These are phyloP conservation scores for Vitellaria paradoxa DNA, from an alignment of 179 eudicot species.

Conservation along the genomic window DNA sequence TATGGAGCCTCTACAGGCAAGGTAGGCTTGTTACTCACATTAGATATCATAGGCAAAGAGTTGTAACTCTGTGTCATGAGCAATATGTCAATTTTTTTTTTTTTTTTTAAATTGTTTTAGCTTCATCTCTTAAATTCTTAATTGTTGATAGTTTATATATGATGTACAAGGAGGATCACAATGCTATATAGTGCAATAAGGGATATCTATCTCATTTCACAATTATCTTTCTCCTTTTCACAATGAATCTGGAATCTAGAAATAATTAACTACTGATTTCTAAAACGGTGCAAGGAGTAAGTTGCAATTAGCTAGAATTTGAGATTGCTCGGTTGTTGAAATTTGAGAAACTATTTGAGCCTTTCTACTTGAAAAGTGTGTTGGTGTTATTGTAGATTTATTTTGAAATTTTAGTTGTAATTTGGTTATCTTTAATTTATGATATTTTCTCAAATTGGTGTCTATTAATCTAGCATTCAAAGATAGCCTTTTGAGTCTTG, in stretches of 20 bases:
- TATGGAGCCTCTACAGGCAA: conserved; percentile 92
- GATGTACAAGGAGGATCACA: too few species aligned
- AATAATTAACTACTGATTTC: too few species aligned
- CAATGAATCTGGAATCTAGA: too few species aligned
- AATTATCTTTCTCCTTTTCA: too few species aligned
- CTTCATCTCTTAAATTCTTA: too few species aligned
- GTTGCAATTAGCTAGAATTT: background rate
- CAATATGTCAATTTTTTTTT: conserved; percentile 64
- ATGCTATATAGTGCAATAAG: too few species aligned
- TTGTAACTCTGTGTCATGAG: conserved; percentile 43
- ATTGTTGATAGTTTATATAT: too few species aligned
- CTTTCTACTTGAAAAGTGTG: background rate
- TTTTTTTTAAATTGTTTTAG: too few species aligned
- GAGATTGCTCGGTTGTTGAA: background rate
- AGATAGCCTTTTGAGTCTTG: background rate
- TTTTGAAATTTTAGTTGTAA: background rate
- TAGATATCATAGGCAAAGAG: background rate
- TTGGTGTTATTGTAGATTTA: background rate
- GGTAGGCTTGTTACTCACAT: conserved; percentile 35
- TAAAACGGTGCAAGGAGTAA: too few species aligned
- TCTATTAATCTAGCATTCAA: background rate
- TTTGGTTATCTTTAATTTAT: background rate
- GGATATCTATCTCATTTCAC: too few species aligned
- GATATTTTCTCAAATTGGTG: background rate
- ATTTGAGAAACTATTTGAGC: background rate